These are phyloP conservation scores for Xylariaceae sp. DNA, from an alignment of 2,329 filamentous ascomycete genomes.

Conservation along the genomic window DNA sequence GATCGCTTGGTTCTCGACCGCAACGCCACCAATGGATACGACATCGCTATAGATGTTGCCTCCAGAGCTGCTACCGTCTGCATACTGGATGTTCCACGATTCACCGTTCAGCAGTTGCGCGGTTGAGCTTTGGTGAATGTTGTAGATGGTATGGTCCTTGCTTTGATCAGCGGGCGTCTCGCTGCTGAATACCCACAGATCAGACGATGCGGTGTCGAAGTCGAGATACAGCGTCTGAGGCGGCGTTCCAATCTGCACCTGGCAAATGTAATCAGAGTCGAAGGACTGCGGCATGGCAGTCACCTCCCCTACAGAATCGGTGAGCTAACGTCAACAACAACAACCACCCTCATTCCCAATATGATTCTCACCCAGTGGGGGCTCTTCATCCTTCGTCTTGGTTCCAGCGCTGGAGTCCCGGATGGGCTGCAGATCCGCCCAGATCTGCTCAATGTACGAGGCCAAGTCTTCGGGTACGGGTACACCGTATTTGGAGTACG, in stretches of 20 bases:
- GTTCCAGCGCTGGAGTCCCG: slow-evolving; percentile 17
- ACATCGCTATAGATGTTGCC: slow-evolving; percentile 42
- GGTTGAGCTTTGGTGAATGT: slow-evolving; percentile 37
- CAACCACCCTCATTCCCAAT: not conserved
- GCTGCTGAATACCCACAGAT: slow-evolving; percentile 45
- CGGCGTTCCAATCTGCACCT: slow-evolving; percentile 36
- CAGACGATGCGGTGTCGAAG: slow-evolving; percentile 44
- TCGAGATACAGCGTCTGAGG: slow-evolving; percentile 40
- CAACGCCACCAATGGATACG: slow-evolving; percentile 40
- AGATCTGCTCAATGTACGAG: slow-evolving; percentile 31
- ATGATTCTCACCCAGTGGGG: slow-evolving; percentile 14
- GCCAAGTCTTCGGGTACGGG: slow-evolving; percentile 34
- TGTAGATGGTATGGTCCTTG: slow-evolving; percentile 38
- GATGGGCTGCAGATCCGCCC: slow-evolving; percentile 33
- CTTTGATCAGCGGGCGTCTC: slow-evolving; percentile 32
- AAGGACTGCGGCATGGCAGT: slow-evolving; percentile 29
- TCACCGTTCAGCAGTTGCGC: slow-evolving; percentile 35
- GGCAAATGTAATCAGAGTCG: slow-evolving; percentile 33
- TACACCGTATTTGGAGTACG: slow-evolving; percentile 37
- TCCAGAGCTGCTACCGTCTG: slow-evolving; percentile 38
- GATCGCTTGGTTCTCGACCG: slow-evolving; percentile 38
- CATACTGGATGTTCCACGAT: slow-evolving; percentile 40
- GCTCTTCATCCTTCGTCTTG: slow-evolving; percentile 10
- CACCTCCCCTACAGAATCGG: slow-evolving; percentile 26
- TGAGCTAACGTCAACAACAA: slow-evolving; percentile 10